Conservation (phyloP, 768 basidiomycete species). For the Russula sp. region DNA sequence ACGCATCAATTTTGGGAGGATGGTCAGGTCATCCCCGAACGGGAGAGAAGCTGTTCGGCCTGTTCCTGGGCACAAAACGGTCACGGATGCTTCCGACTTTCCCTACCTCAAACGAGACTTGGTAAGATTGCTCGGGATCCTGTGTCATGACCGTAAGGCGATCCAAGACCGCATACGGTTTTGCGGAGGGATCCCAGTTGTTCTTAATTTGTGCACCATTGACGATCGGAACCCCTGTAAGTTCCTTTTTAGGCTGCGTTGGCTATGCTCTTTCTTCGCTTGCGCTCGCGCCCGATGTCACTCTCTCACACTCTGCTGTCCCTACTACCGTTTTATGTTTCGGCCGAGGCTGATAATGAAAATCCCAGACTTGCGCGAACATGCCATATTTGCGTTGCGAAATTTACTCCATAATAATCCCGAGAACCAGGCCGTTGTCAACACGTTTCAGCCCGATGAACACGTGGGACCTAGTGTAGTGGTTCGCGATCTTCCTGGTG, state of each 20-base stretch:
- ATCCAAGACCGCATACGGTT: slow-evolving; percentile 73
- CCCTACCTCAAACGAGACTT: slow-evolving; percentile 85
- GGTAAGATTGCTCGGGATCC: slow-evolving; percentile 79
- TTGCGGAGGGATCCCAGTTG: slow-evolving; percentile 71
- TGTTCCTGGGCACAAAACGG: background rate
- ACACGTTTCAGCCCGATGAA: slow-evolving; percentile 61
- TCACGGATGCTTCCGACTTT: slow-evolving; percentile 61
- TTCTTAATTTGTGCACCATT: slow-evolving; percentile 85
- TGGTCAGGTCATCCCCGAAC: slow-evolving; percentile 42
- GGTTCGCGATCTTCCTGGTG: slow-evolving; percentile 41
- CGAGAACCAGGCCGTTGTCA: slow-evolving; percentile 78
- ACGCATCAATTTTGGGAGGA: slow-evolving; percentile 77
- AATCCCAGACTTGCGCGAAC: slow-evolving; percentile 77
- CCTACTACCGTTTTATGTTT: background rate
- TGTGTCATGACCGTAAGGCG: slow-evolving; percentile 59
- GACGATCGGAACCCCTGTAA: slow-evolving; percentile 92
- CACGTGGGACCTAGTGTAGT: slow-evolving; percentile 48
- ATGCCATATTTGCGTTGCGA: slow-evolving; percentile 81
- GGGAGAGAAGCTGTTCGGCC: slow-evolving; percentile 5
- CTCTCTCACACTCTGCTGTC: background rate
- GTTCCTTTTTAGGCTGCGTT: slow-evolving; percentile 38
- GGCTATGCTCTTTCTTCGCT: background rate
- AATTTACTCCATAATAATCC: slow-evolving; percentile 73
- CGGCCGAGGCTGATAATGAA: slow-evolving; percentile 17
- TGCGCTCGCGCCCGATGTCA: background rate